Percentiles rank a stretch among this genome's conserved stretches.
phyloP scores from a whole-genome alignment of 148 eudicot genomes.

The Rhododendron henanense region DNA sequence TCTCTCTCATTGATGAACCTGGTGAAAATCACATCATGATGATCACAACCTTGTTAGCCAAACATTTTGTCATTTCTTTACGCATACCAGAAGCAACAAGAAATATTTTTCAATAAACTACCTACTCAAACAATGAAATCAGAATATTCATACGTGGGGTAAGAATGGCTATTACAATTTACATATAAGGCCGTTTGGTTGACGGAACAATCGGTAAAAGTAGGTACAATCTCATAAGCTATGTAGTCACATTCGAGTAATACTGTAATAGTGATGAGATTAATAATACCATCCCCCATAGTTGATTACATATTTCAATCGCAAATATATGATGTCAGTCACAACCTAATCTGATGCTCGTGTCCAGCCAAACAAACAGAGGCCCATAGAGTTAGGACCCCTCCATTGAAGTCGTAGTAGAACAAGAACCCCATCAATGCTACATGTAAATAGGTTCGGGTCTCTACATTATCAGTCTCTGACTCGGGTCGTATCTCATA shows the following conservation, averaged over 20 bases:
- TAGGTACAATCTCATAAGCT: background rate
- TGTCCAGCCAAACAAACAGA: background rate
- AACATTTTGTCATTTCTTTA: background rate
- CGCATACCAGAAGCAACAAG: background rate
- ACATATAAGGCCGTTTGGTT: background rate
- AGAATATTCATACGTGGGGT: background rate
- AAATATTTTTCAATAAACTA: background rate
- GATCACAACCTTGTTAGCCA: background rate
- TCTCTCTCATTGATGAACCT: background rate
- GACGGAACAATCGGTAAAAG: background rate
- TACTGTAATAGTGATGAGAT: background rate
- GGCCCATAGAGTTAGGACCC: background rate
- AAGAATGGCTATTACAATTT: background rate
- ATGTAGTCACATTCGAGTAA: background rate
- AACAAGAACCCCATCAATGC: background rate
- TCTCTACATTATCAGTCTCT: background rate
- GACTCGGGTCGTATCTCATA: background rate
- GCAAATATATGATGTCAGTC: background rate
- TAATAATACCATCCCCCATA: background rate
- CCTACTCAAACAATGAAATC: background rate
- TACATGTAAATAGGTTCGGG: background rate
- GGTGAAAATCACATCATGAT: background rate
- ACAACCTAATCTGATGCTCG: background rate
- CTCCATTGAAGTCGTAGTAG: background rate
- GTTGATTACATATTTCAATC: background rate